Conservation (phyloP, 2,329 filamentous ascomycete genomes). For the Trichoderma gracile region DNA sequence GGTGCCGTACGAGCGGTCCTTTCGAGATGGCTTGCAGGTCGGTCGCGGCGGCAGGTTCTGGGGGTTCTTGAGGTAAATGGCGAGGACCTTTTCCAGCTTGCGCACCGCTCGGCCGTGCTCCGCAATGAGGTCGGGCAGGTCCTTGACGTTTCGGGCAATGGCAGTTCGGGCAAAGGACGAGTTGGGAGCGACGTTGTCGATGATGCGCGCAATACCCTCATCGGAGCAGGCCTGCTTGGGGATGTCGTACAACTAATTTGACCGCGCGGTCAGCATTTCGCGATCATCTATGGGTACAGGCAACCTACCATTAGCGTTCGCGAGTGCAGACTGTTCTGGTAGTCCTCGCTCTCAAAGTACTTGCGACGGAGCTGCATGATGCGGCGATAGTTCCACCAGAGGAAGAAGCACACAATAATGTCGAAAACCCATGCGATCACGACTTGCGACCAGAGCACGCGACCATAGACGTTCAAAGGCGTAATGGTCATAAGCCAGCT, state of each 20-base stretch:
- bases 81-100: constrained; percentile 77
- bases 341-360: constrained; percentile 85
- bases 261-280: constrained; percentile 16
- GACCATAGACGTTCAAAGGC: constrained; percentile 55
- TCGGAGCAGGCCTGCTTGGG: constrained; percentile 75
- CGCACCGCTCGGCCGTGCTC: constrained; percentile 81
- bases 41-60: constrained; percentile 77
- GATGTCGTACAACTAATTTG: constrained; percentile 71
- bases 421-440: constrained; percentile 67
- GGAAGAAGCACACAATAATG: constrained; percentile 71
- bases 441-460: constrained; percentile 60
- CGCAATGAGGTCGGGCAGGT: constrained; percentile 80
- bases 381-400: constrained; percentile 88
- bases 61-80: constrained; percentile 89
- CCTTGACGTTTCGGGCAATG: constrained; percentile 88
- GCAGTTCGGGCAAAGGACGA: constrained; percentile 77
- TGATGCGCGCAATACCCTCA: constrained; percentile 82
- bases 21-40: constrained; percentile 75
- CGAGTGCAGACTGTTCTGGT: constrained; percentile 83
- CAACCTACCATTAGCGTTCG: constrained; percentile 62
- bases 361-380: constrained; percentile 69
- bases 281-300: neutral
- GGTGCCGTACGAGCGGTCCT: constrained; percentile 66
- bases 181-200: constrained; percentile 76
- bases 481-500: constrained; percentile 61